These are phyloP conservation scores for Astraeus odoratus DNA, from an alignment of 768 basidiomycete genomes.

Conservation along the genomic window DNA sequence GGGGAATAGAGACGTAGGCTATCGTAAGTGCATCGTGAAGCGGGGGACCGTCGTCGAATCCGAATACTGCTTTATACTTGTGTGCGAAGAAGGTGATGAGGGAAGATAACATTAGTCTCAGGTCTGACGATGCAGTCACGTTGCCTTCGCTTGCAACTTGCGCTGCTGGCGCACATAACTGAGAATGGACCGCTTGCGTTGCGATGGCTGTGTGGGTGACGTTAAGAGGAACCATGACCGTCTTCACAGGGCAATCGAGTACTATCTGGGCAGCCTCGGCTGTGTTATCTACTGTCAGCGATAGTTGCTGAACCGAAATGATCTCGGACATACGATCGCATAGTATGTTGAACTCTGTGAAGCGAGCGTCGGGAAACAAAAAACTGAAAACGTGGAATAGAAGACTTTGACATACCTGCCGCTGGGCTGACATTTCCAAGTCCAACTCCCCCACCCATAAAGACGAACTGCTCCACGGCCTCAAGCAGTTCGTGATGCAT, in stretches of 20 bases:
- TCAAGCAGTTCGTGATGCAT: slow-evolving; percentile 49
- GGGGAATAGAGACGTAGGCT: slow-evolving; percentile 65
- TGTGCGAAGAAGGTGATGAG: slow-evolving; percentile 69
- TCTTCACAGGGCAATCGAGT: slow-evolving; percentile 60
- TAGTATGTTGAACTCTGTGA: slow-evolving; percentile 68
- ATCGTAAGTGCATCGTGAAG: slow-evolving; percentile 83
- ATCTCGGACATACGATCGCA: slow-evolving; percentile 62
- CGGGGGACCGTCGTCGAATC: slow-evolving; percentile 82
- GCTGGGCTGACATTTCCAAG: slow-evolving; percentile 74
- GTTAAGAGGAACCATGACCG: slow-evolving; percentile 78
- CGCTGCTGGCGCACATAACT: slow-evolving; percentile 41
- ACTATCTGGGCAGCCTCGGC: slow-evolving; percentile 84
- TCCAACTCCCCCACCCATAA: slow-evolving; percentile 91
- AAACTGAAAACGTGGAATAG: background rate
- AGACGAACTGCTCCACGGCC: slow-evolving; percentile 44
- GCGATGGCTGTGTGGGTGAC: slow-evolving; percentile 85
- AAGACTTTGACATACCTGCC: slow-evolving; percentile 49
- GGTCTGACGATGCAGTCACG: slow-evolving; percentile 31
- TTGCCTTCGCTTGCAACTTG: slow-evolving; percentile 15
- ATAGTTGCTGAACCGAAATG: background rate
- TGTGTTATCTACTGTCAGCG: slow-evolving; percentile 19
- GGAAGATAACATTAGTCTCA: slow-evolving; percentile 70
- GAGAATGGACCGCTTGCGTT: slow-evolving; percentile 43
- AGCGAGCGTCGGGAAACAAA: background rate
- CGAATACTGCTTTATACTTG: slow-evolving; percentile 65